These are phyloP conservation scores for Ophiorrhiza pumila DNA, from an alignment of 257 asterid species.

Conservation along the genomic window DNA sequence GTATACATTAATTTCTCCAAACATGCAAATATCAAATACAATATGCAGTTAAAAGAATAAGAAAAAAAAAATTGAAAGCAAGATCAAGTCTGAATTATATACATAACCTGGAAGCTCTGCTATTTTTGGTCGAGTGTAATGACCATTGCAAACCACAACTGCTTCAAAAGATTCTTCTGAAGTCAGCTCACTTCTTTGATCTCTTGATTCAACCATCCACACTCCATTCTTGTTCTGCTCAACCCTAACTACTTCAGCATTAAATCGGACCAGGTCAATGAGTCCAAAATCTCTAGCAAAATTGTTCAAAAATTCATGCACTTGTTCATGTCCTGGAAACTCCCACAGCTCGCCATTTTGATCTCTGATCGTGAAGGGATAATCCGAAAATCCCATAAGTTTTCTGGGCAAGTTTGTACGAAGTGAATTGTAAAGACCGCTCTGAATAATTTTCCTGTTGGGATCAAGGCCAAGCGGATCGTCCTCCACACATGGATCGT, in stretches of 20 bases:
- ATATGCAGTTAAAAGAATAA: background rate
- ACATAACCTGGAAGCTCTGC: slow-evolving; percentile 34
- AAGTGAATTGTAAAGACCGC: slow-evolving; percentile 18
- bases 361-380: background rate
- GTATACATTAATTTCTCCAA: too few relatives aligned
- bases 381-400: slow-evolving; percentile 20
- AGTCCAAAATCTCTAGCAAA: slow-evolving; percentile 41
- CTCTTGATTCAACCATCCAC: slow-evolving; percentile 53
- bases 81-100: too few relatives aligned
- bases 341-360: background rate
- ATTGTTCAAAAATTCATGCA: slow-evolving; percentile 30
- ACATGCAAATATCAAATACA: background rate
- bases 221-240: slow-evolving; percentile 24
- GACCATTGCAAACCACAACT: slow-evolving; percentile 33
- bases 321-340: slow-evolving; percentile 22
- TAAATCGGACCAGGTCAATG: slow-evolving; percentile 38
- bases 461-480: slow-evolving; percentile 25
- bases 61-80: too few relatives aligned
- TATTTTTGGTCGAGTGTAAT: slow-evolving; percentile 23
- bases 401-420: slow-evolving; percentile 17
- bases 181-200: background rate
- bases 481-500: slow-evolving; percentile 7
- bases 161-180: slow-evolving; percentile 20
- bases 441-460: slow-evolving; percentile 7
- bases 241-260: slow-evolving; percentile 42